Evolutionary conservation across 228 moss, liverwort and hornwort genomes (phyloP), one percentile per base, ranked within the genome.

Genomic region (Sphagnum magellanicum): DNA sequence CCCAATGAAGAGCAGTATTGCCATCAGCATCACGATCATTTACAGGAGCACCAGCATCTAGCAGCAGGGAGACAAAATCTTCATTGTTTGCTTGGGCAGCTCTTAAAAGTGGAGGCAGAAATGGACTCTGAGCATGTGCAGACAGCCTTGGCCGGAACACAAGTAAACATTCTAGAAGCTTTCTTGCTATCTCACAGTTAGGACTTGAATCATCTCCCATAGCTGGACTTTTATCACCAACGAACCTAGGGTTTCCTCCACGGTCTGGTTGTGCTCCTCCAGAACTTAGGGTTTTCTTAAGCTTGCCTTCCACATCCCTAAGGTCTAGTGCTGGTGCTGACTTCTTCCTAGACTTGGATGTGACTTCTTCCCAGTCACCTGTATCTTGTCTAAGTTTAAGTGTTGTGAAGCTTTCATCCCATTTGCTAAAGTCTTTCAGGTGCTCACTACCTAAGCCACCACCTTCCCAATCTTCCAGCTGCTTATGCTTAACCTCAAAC

Each of bases 1-100:
- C 94, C 94, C 94, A 94, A 68, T 94, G 94, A 58, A 94, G 91
- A 51, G 94, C 89, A 66, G 94, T 94, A 71, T 94, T 94, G 62
- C 94, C 94, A 71, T 94, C 94, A 63, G 89, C 81, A 68, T 94
- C 94, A 49, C 84, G 87, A 78, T 94, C 94, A 75, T 94, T 94
- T 74, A 94, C 91, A 55, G 91, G 83, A 49, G 91, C 94, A 67
- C 86, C 84, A 53, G 84, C 82, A 74, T 94, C 91, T 78, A 94
- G 76, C 62, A 94, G 66, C 71, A 91, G 81, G 61, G 81, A 89
- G 60, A 94, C 74, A n/a, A 94, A 72, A 70, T 75, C 76, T 84
- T 94, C 91, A 68, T 94, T 91, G 53, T 91, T 94, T 66, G 89
- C 91, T 78, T 91, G 91, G 51, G 94, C 89, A 73, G 88, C 94